Base-by-base conservation (phyloP, 495 filamentous ascomycete species). In the Monascus purpureus region DNA sequence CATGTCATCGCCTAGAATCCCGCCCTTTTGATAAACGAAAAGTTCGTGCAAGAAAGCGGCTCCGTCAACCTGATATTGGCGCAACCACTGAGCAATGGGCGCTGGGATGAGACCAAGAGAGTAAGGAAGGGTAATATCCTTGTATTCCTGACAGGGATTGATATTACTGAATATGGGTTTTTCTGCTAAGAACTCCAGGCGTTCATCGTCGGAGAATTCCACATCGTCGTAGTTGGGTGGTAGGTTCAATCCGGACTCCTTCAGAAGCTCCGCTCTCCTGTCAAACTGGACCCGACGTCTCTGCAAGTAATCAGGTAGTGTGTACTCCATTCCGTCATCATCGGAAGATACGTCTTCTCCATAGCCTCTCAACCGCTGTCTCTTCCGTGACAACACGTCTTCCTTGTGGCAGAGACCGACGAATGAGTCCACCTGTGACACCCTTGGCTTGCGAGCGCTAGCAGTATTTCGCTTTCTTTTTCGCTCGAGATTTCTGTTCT, bases 1-100 rank as follows among this genome's bases (percentile, higher is more conserved):
- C 90, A 97, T 97, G 47, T 97, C 90, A 52, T 97, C 90, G 1
- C 92, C 76, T 2, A 97, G 65, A 14, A 97, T 80, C 3, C 82
- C 86, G 3, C 92, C 90, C 36, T 77, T 82, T 38, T 96, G 92
- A 44, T 83, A 90, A 12, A 95, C 80, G 45, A 97, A 97, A 18
- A 78, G 59, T 37, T 84, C 70, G 50, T 97, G 92, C 5, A 97
- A 59, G 47, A 95, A 96, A 12, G 68, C 73, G 6, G 74, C 83
- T 15, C 90, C 90, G 20, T 82, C 67, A 2, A 96, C 65, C 52
- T 97, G 90, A 47, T 97, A 97, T 36, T 82, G 78, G 17, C 90
- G 75, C 23, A 97, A 64, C 64, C 88, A 94, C 49, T 93, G 88
- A 2, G 90, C 85, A 33, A 95, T 82, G 2, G 83, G 73, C 3